Evolutionary conservation across 1,284 basidiomycete genomes (phyloP), one percentile per base, ranked within the genome.

Genomic region (Schizopora paradoxa): DNA sequence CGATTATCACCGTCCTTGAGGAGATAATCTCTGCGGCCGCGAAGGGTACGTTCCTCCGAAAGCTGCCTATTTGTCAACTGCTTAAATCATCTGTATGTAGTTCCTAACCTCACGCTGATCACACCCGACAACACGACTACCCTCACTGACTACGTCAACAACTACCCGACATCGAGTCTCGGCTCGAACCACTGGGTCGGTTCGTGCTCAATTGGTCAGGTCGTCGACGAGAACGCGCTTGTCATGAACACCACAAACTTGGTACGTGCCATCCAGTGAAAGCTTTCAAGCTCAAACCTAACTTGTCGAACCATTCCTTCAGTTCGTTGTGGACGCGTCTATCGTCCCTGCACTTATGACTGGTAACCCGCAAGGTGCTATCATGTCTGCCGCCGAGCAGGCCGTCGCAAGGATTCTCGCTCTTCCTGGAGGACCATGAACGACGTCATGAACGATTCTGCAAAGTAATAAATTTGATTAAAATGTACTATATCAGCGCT

Each of bases 161-260:
- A 61, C 39, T 80, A 79, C 55, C 64, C 67, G 50, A 61, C 67
- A 4, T 71, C 70, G 44, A 56, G 63, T 53, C 57, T 77, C 63
- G 66, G 74, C 56, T 78, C 76, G 5, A 78, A 79, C 57, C 77
- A 81, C 58, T 78, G 76, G 75, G 69, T 75, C 10, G 77, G 76
- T 6, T 70, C 66, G 7, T 61, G 52, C 54, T 44, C 63, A 7
- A 54, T 58, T 2, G 56, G 25, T 39, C 62, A 63, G 11, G 79
- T 82, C 21, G 77, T 82, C 14, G 78, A 80, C 53, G 58, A 69
- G 35, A 79, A 79, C 57, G 64, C 69, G 19, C 76, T 77, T 58
- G 78, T 81, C 8, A 71, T 72, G 56, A 65, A 67, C 48, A 80
- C 77, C 11, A 68, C 78, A 61, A 79, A 81, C 58, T 58, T 79